Conservation (phyloP, 768 basidiomycete species). For the Russula emetica region DNA sequence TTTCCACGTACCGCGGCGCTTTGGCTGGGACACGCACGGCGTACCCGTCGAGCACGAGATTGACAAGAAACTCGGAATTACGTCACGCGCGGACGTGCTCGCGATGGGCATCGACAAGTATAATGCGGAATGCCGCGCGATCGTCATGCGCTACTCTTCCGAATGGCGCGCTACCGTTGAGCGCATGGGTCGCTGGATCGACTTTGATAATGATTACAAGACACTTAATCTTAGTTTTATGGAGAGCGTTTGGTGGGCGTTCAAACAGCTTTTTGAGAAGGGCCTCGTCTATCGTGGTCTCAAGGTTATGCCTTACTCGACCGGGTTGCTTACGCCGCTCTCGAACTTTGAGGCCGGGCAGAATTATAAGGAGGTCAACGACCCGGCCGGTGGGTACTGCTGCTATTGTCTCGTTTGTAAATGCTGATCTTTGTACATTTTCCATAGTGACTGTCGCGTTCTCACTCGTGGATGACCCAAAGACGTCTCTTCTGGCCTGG, state of each 20-base stretch:
- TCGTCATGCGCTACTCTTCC: slow-evolving; percentile 93
- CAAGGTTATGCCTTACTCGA: slow-evolving; percentile 97
- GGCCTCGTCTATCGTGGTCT: slow-evolving; percentile 89
- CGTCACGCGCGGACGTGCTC: slow-evolving; percentile 88
- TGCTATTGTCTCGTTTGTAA: neutral
- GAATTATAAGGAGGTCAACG: slow-evolving; percentile 88
- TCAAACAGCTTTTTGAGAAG: slow-evolving; percentile 89
- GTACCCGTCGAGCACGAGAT: slow-evolving; percentile 99
- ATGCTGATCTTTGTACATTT: neutral
- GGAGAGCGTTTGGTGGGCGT: slow-evolving; percentile 99
- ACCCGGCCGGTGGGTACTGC: slow-evolving; percentile 70
- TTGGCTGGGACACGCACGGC: slow-evolving; percentile 99
- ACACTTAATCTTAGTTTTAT: slow-evolving; percentile 90
- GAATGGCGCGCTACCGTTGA: slow-evolving; percentile 96
- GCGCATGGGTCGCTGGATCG: slow-evolving; percentile 99
- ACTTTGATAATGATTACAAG: slow-evolving; percentile 99
- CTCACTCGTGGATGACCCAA: slow-evolving; percentile 88
- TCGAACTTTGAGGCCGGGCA: slow-evolving; percentile 96
- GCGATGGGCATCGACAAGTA: slow-evolving; percentile 95
- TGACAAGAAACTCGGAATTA: slow-evolving; percentile 93
- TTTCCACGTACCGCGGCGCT: slow-evolving; percentile 86
- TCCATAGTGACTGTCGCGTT: slow-evolving; percentile 82
- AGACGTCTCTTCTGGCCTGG: slow-evolving; percentile 90
- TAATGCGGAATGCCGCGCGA: slow-evolving; percentile 93
- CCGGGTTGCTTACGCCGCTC: slow-evolving; percentile 90